Base-by-base conservation (phyloP, 306 rosid species). In the Pyrus pyrifolia region DNA sequence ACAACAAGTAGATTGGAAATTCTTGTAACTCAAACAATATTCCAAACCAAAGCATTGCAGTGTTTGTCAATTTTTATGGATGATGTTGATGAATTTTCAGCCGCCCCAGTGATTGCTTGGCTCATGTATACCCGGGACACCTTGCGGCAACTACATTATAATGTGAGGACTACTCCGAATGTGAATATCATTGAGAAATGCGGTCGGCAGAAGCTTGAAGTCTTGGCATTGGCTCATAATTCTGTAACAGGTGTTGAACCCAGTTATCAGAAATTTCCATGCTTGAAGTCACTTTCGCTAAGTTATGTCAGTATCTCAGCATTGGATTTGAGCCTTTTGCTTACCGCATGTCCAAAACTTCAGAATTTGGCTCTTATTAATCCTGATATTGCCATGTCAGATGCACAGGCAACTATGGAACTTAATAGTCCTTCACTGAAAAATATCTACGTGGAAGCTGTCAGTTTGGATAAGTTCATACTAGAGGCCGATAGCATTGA, bases 81-180 rank as follows among this genome's bases (percentile, higher is more conserved):
- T 46, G 93, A 88, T 57, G 89, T 78, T 6, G 91, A 89, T 25
- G 91, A 85, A 40, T 93, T 93, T 74, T 89, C 90, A 0, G 96
- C 97, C 10, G 86, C 96, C 0, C 82, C 93, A 1, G 87, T 89
- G 76, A 85, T 89, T 73, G 93, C 96, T 69, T 93, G 98, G 96
- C 91, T 93, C 67, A 86, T 93, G 91, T 89, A 88, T 74, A 91
- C 96, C 10, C 77, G 90, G 71, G 89, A 89, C 27, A 86, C 92
- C 19, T 40, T 91, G 75, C 81, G 86, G 61, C 78, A 61, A 42
- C 78, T 91, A 59, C 76, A 73, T 59, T 93, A 91, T 79, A 88
- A 88, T 78, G 93, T 89, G 59, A 76, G 84, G 78, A 89, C 98
- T 21, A 59, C 85, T 63, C 89, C 96, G 8, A 81, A 64, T 82